A percentile compares a stretch with the other conserved stretches of the same genome.
Evolutionary conservation across 345 rosid species (phyloP).

Genomic region (Ricinus communis): DNA sequence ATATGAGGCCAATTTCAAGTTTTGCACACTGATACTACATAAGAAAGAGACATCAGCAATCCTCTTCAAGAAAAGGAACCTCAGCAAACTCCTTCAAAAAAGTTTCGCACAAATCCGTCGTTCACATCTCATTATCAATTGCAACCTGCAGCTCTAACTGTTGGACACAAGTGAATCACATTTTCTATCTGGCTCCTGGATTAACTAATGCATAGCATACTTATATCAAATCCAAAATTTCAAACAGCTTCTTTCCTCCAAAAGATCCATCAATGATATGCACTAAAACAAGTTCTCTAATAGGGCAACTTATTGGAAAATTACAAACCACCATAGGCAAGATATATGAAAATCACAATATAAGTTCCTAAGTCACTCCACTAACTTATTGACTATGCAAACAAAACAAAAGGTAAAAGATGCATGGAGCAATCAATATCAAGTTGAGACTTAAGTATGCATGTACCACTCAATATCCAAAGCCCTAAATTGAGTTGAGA

Average conservation of each 20-base stretch:
- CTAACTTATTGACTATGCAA: no score
- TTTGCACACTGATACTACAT: neutral
- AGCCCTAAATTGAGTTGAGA: neutral
- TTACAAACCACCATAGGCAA: neutral
- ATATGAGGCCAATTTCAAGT: neutral
- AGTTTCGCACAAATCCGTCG: neutral
- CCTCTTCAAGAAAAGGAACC: no score
- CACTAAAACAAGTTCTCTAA: neutral
- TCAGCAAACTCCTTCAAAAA: no score
- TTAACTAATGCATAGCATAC: neutral
- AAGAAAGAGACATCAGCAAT: neutral
- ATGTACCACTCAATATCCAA: neutral
- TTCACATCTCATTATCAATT: neutral
- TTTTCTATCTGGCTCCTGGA: no score
- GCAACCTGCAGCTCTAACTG: neutral
- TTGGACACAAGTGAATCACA: neutral
- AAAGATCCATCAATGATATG: neutral
- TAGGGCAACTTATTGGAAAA: no score
- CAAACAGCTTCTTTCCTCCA: neutral
- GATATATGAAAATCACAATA: no score
- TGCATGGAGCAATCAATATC: neutral
- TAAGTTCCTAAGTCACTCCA: no score
- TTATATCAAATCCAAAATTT: neutral
- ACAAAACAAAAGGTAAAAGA: neutral
- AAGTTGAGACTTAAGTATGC: neutral